Percentiles rank a stretch among this genome's conserved stretches.
These are phyloP conservation scores for Pseudoperonospora humuli DNA, from an alignment of 352 stramenopile species.

Conservation along the genomic window DNA sequence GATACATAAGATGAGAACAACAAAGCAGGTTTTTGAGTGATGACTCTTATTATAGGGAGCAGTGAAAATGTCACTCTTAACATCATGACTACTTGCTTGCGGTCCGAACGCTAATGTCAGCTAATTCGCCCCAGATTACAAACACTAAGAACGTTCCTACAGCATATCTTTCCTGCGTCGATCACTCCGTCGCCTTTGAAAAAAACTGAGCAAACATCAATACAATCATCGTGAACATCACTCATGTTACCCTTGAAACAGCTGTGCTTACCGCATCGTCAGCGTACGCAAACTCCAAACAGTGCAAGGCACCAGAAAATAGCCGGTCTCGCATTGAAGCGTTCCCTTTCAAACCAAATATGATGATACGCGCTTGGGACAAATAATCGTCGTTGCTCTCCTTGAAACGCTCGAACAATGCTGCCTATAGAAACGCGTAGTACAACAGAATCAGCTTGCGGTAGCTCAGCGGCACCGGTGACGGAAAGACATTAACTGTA, in stretches of 20 bases:
- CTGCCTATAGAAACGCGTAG: conserved; percentile 22
- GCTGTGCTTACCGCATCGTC: conserved; percentile 48
- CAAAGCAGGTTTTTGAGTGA: neutral
- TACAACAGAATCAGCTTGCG: conserved; percentile 2
- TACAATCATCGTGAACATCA: neutral
- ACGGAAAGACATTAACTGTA: conserved; percentile 8
- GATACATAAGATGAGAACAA: neutral
- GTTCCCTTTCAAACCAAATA: conserved; percentile 73
- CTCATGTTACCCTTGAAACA: neutral
- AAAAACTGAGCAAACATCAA: conserved; percentile 32
- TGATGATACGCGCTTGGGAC: conserved; percentile 65
- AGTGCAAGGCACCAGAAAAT: conserved; percentile 51
- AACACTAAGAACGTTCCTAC: conserved; percentile 20
- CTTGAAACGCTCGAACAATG: conserved; percentile 76
- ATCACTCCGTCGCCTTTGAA: conserved; percentile 31
- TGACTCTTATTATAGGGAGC: too few relatives aligned
- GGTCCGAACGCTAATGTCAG: conserved; percentile 6
- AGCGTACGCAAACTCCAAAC: conserved; percentile 65
- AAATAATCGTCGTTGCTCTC: conserved; percentile 73
- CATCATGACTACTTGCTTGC: conserved; percentile 14
- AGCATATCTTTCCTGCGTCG: conserved; percentile 3
- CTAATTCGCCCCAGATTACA: conserved; percentile 12
- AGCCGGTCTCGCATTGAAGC: conserved; percentile 51
- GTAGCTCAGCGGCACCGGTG: neutral
- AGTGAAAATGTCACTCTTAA: too few relatives aligned